Percentiles rank a stretch among this genome's conserved stretches.
phyloP scores from a whole-genome alignment of 306 rosid genomes.

The Styphnolobium japonicum region DNA sequence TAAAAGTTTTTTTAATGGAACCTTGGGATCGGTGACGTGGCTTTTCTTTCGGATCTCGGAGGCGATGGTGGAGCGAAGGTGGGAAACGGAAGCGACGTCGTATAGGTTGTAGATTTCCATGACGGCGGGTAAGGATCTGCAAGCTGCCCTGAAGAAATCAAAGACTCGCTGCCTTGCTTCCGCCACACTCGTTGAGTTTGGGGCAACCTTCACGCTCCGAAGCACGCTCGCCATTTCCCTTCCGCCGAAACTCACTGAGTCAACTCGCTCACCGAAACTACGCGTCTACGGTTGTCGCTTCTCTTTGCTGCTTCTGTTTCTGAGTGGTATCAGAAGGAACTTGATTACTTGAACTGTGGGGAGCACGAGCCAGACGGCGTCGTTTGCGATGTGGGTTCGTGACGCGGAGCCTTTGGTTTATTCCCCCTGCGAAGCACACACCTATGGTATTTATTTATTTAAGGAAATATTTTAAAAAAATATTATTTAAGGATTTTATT shows the following conservation, averaged over 20 bases:
- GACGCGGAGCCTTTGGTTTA: too few relatives aligned
- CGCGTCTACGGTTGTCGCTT: too few relatives aligned
- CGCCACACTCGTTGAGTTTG: slow-evolving; percentile 72
- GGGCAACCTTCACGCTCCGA: slow-evolving; percentile 70
- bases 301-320: too few relatives aligned
- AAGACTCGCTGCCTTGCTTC: slow-evolving; percentile 78
- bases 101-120: slow-evolving; percentile 81
- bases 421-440: too few relatives aligned
- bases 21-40: slow-evolving; percentile 72
- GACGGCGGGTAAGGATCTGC: slow-evolving; percentile 74
- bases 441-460: too few relatives aligned
- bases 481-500: too few relatives aligned
- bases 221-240: slow-evolving; percentile 59
- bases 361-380: too few relatives aligned
- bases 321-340: too few relatives aligned
- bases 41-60: slow-evolving; percentile 81
- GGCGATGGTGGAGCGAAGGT: slow-evolving; percentile 82
- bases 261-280: too few relatives aligned
- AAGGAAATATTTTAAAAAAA: too few relatives aligned
- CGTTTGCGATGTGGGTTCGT: too few relatives aligned
- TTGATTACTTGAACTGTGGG: too few relatives aligned
- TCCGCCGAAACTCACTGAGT: slow-evolving; percentile 5
- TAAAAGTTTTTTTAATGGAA: background rate
- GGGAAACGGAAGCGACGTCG: slow-evolving; percentile 58
- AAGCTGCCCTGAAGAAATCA: slow-evolving; percentile 81